phyloP scores from a whole-genome alignment of 2,329 filamentous ascomycete species.

The Xylaria hypoxylon region DNA sequence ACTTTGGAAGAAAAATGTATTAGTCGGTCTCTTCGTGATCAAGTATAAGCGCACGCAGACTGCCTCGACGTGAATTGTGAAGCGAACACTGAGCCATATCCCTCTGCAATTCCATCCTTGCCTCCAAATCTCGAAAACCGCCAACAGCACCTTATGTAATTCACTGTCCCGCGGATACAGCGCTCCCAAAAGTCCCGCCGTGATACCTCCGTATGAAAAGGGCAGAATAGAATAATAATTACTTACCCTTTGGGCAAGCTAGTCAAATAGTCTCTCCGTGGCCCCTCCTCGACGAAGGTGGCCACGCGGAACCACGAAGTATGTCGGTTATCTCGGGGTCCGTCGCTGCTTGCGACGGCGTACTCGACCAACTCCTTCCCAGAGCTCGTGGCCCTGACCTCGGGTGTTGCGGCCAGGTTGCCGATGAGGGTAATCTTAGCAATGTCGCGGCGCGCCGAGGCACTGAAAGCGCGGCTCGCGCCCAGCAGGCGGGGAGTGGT shows the following conservation, averaged over 20 bases:
- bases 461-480: constrained; percentile 78
- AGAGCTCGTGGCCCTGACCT: constrained; percentile 75
- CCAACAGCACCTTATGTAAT: background rate
- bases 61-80: background rate
- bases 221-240: constrained; percentile 44
- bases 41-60: background rate
- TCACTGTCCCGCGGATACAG: background rate
- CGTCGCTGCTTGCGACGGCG: constrained; percentile 75
- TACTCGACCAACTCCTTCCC: constrained; percentile 83
- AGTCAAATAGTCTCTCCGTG: constrained; percentile 77
- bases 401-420: constrained; percentile 82
- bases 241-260: constrained; percentile 85
- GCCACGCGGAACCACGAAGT: constrained; percentile 89
- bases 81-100: background rate
- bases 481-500: constrained; percentile 51
- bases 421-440: constrained; percentile 90
- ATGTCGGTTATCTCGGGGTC: constrained; percentile 75
- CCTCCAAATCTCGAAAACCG: background rate
- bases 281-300: constrained; percentile 76
- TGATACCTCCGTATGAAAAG: background rate
- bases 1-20: constrained; percentile 58
- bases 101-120: background rate
- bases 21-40: constrained; percentile 23
- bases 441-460: constrained; percentile 71
- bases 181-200: background rate